phyloP scores from a whole-genome alignment of 345 rosid genomes.

The Balakata baccata region DNA sequence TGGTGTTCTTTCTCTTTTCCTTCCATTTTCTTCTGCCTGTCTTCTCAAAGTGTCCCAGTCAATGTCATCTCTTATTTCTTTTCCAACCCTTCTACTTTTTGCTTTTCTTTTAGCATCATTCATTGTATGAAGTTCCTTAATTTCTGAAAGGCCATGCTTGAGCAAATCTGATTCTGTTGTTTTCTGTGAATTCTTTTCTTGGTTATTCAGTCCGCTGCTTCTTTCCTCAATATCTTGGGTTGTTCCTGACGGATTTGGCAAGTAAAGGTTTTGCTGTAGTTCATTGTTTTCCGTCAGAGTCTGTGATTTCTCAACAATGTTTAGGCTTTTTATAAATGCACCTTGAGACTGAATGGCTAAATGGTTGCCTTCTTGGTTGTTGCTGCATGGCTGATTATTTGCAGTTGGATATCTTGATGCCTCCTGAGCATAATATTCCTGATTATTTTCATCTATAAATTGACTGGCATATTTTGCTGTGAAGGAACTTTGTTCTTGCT shows the following conservation, averaged over 20 bases:
- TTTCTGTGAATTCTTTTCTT: conserved; percentile 27
- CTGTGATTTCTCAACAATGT: conserved; percentile 19
- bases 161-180: conserved; percentile 32
- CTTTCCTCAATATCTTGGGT: conserved; percentile 41
- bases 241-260: conserved; percentile 29
- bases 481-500: conserved; percentile 21
- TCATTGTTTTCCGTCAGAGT: conserved; percentile 32
- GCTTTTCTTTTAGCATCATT: conserved; percentile 33
- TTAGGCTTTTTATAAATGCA: conserved; percentile 24
- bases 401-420: background rate
- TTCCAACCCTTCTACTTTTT: conserved; percentile 46
- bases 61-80: conserved; percentile 33
- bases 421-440: conserved; percentile 18
- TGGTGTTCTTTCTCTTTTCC: conserved; percentile 21
- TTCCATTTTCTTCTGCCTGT: conserved; percentile 21
- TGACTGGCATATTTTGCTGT: conserved; percentile 28
- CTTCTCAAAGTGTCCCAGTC: conserved; percentile 30
- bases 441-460: conserved; percentile 23
- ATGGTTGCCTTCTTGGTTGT: conserved; percentile 29
- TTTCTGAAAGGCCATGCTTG: conserved; percentile 25
- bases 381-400: conserved; percentile 27
- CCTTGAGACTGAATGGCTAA: conserved; percentile 23
- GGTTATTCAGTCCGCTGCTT: conserved; percentile 29
- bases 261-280: conserved; percentile 20
- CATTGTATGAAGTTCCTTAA: conserved; percentile 32